A percentile compares a stretch with the other conserved stretches of the same genome.
Evolutionary conservation across 2,329 filamentous ascomycete species (phyloP).

Genomic region (Paecilomyces fulvus): DNA sequence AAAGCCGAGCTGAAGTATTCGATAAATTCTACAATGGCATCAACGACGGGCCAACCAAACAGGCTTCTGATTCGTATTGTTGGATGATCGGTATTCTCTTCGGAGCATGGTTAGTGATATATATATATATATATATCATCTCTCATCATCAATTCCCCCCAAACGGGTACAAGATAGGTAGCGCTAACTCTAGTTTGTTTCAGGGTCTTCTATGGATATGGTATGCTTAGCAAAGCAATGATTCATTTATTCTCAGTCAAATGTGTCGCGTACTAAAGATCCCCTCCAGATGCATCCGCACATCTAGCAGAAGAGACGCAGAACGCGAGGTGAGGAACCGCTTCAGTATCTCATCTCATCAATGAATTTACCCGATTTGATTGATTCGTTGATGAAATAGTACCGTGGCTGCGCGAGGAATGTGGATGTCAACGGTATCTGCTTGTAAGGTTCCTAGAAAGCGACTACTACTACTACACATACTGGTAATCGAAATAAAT

Average conservation of each 20-base stretch:
- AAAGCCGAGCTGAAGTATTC: constrained; percentile 24
- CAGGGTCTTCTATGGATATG: not conserved
- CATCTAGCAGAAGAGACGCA: constrained; percentile 33
- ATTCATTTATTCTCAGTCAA: no score
- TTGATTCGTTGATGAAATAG: not conserved
- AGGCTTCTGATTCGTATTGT: constrained; percentile 30
- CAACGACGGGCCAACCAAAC: constrained; percentile 22
- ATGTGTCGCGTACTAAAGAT: not conserved
- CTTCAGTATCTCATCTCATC: not conserved
- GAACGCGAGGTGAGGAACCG: constrained; percentile 18
- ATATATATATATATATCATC: no score
- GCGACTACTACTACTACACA: no score
- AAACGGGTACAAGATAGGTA: no score
- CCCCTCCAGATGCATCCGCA: constrained; percentile 20
- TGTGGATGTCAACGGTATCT: not conserved
- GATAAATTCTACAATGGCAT: constrained; percentile 33
- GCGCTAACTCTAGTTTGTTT: not conserved
- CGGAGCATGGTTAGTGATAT: constrained; percentile 20
- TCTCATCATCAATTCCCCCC: no score
- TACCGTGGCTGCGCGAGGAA: not conserved
- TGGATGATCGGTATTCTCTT: constrained; percentile 30
- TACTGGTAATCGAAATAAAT: not conserved
- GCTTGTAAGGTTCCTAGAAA: not conserved
- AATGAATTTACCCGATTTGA: not conserved
- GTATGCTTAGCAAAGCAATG: not conserved